Evolutionary conservation across 2,329 filamentous ascomycete species (phyloP).

Genomic region (Corynespora cassiicola): DNA sequence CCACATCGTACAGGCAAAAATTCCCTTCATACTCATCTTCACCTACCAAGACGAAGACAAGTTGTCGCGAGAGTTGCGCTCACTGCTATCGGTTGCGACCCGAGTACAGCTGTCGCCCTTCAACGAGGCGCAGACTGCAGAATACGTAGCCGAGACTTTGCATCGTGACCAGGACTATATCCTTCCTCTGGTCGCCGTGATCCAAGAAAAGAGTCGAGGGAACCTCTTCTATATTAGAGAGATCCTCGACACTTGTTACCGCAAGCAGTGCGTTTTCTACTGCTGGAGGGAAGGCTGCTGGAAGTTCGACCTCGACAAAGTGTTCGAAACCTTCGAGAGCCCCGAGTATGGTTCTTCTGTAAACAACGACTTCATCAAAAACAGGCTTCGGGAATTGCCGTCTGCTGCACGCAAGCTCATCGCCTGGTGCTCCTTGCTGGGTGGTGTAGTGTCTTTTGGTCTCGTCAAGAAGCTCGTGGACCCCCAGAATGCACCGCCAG

Average conservation of each 20-base stretch:
- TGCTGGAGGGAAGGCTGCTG: constrained; percentile 83
- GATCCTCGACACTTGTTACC: constrained; percentile 86
- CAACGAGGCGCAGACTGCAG: constrained; percentile 77
- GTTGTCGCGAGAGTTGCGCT: constrained; percentile 44
- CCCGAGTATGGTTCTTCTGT: constrained; percentile 80
- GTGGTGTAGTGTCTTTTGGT: constrained; percentile 82
- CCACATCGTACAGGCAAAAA: constrained; percentile 77
- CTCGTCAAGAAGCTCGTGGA: constrained; percentile 78
- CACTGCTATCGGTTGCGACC: constrained; percentile 56
- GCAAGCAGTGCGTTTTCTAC: constrained; percentile 89
- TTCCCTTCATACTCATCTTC: constrained; percentile 74
- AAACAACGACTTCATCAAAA: constrained; percentile 81
- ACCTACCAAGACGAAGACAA: constrained; percentile 60
- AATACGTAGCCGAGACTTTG: constrained; percentile 83
- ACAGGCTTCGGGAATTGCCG: constrained; percentile 78
- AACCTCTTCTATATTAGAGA: constrained; percentile 92
- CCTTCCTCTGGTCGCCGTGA: constrained; percentile 78
- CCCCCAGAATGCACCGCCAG: constrained; percentile 64
- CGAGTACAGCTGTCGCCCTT: constrained; percentile 76
- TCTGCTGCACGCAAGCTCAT: constrained; percentile 77
- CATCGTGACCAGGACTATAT: constrained; percentile 75
- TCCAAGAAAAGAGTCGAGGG: constrained; percentile 86
- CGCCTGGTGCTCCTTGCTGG: constrained; percentile 84
- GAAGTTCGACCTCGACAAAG: constrained; percentile 83
- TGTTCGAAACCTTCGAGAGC: constrained; percentile 84